These are phyloP conservation scores for Sclerotinia minor DNA, from an alignment of 2,329 filamentous ascomycete genomes.

Conservation along the genomic window DNA sequence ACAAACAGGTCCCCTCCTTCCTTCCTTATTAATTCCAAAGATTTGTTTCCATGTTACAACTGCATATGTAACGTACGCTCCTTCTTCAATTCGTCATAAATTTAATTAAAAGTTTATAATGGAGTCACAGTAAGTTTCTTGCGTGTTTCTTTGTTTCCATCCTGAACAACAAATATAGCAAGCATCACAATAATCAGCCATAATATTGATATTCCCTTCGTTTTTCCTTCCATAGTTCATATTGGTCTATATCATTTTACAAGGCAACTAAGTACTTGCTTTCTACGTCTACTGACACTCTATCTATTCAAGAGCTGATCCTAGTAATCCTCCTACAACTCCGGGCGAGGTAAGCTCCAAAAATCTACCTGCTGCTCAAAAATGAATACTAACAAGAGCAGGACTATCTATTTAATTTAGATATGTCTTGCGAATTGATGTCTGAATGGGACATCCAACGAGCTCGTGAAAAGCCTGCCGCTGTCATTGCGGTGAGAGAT, in stretches of 20 bases:
- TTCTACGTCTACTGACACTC: background rate
- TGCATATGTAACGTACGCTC: background rate
- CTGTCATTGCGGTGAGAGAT: slow-evolving; percentile 16
- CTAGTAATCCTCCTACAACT: too few species aligned
- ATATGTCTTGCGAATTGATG: background rate
- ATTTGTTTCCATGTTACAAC: background rate
- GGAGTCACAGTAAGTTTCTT: slow-evolving; percentile 5
- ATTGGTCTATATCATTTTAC: background rate
- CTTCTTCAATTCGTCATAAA: background rate
- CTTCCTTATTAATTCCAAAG: background rate
- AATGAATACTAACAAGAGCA: background rate
- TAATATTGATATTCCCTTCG: background rate
- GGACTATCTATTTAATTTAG: background rate
- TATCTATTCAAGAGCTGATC: background rate
- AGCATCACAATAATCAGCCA: background rate
- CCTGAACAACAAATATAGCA: background rate
- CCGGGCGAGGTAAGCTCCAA: background rate
- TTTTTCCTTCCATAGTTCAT: background rate
- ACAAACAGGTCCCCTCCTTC: background rate
- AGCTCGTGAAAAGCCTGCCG: slow-evolving; percentile 3
- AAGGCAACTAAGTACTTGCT: background rate
- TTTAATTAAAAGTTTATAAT: background rate
- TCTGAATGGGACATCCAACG: slow-evolving; percentile 3
- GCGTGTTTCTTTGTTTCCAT: background rate
- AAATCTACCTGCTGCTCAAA: background rate